phyloP scores from a whole-genome alignment of 23 red algal species.

The Gracilaria caudata region DNA sequence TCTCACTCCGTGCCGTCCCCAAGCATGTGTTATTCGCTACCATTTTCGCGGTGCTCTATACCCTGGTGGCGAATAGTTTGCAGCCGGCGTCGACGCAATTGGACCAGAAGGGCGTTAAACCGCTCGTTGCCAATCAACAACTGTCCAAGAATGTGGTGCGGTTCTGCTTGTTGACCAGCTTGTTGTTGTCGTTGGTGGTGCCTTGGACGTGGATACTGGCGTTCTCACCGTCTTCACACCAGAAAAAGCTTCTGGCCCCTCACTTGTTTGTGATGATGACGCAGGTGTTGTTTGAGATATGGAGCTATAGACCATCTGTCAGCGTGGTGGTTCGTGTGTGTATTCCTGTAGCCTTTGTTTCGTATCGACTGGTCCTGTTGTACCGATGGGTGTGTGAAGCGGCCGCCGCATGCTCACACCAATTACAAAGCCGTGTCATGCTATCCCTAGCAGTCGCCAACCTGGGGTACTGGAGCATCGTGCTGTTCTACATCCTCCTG shows the following conservation, averaged over 20 bases:
- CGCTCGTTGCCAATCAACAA: conserved; percentile 17
- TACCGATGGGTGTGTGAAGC: conserved; percentile 34
- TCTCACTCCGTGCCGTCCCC: conserved; percentile 23
- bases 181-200: conserved; percentile 36
- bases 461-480: conserved; percentile 42
- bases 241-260: conserved; percentile 34
- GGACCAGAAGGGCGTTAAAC: not conserved
- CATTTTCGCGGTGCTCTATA: conserved; percentile 33
- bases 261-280: conserved; percentile 75
- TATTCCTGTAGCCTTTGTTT: conserved; percentile 50
- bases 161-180: conserved; percentile 11
- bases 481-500: conserved; percentile 63
- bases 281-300: conserved; percentile 76
- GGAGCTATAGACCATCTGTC: conserved; percentile 36
- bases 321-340: conserved; percentile 29
- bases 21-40: conserved; percentile 20
- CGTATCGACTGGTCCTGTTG: conserved; percentile 35
- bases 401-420: not conserved
- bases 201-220: conserved; percentile 57
- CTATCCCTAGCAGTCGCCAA: conserved; percentile 17
- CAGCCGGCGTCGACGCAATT: not conserved
- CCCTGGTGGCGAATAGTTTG: conserved; percentile 31
- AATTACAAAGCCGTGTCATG: conserved; percentile 6
- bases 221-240: not conserved
- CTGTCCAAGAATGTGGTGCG: not conserved